These are phyloP conservation scores for Raffaelea arxii DNA, from an alignment of 2,329 filamentous ascomycete genomes.

Conservation along the genomic window DNA sequence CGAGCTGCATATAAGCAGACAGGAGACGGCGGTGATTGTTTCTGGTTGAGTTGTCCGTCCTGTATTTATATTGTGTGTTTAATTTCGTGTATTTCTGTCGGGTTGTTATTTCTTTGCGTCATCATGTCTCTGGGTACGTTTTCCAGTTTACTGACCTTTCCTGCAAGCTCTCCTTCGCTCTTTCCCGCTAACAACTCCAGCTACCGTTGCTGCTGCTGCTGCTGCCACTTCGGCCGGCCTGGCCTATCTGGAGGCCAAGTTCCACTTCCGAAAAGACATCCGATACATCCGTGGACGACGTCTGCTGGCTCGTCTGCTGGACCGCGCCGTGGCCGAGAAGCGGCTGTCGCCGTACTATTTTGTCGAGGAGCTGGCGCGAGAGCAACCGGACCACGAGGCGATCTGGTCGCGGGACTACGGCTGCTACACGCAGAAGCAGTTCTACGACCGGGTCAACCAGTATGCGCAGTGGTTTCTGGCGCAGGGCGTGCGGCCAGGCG, in stretches of 20 bases:
- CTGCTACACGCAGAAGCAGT: conserved; percentile 48
- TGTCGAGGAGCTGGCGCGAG: conserved; percentile 47
- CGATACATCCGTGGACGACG: conserved; percentile 31
- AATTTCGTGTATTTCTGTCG: too few relatives aligned
- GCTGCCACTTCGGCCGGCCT: conserved; percentile 24
- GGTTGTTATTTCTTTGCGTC: too few relatives aligned
- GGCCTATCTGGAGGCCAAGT: conserved; percentile 61
- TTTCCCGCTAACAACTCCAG: background rate
- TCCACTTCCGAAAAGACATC: conserved; percentile 55
- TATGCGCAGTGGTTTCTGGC: conserved; percentile 53
- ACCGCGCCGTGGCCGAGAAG: conserved; percentile 39
- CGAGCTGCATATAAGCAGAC: too few relatives aligned
- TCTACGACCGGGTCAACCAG: conserved; percentile 45
- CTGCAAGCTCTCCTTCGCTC: too few relatives aligned
- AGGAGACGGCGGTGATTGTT: too few relatives aligned
- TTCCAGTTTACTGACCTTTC: too few relatives aligned
- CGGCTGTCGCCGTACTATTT: conserved; percentile 55
- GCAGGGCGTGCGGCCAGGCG: conserved; percentile 46
- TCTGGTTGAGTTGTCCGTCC: too few relatives aligned
- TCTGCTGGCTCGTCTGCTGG: conserved; percentile 31
- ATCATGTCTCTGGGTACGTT: too few relatives aligned
- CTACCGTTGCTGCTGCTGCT: conserved; percentile 13
- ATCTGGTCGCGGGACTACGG: conserved; percentile 60
- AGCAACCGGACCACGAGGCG: conserved; percentile 42
- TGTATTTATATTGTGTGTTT: too few relatives aligned